Base-by-base conservation (phyloP, 306 rosid genomes). In the Pterocarpus macrocarpus region DNA sequence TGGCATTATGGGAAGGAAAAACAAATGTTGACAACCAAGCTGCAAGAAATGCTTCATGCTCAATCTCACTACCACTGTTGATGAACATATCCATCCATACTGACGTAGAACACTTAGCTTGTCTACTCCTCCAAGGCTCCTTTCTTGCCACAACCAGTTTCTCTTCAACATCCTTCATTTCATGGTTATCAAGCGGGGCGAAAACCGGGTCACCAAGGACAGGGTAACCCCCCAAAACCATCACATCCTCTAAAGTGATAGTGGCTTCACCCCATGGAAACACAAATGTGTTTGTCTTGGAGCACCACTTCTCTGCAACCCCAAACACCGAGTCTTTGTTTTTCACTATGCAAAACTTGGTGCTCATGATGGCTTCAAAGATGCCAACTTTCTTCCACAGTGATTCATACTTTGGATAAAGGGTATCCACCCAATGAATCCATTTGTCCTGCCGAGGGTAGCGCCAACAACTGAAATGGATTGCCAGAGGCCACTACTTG, bases 201-300 rank as follows among this genome's bases (percentile, higher is more conserved):
- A 53, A 79, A 77, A 83, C 69, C 47, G 82, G 71, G 15, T 50
- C 75, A 67, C 91, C 94, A 56, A 80, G 13, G 13, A 87, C 39
- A 73, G 91, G 72, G 57, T 77, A 88, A 44, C 92, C 90, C 4
- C 90, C 91, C 49, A 87, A 83, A 61, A 89, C 67, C 85, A 84
- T 76, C 2, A 87, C 68, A 81, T 91, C 95, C 79, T 91, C 93
- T 80, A 91, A 71, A 0, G 92, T 87, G 69, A 91, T 80, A 0
- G 92, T 86, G 7, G 88, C 89, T 80, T 87, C 92, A 39, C 75
- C 91, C 91, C 92, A 89, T 0, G 90, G 81, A 59, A 89, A 91
- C 30, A 87, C 34, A 11, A 87, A 86, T 0, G 86, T 85, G 1
- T 87, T 91, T 4, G 90, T 87, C 61, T 77, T 13, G 44, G 75